These are phyloP conservation scores for Umbilicaria muhlenbergii DNA, from an alignment of 495 filamentous ascomycete genomes.

Conservation along the genomic window DNA sequence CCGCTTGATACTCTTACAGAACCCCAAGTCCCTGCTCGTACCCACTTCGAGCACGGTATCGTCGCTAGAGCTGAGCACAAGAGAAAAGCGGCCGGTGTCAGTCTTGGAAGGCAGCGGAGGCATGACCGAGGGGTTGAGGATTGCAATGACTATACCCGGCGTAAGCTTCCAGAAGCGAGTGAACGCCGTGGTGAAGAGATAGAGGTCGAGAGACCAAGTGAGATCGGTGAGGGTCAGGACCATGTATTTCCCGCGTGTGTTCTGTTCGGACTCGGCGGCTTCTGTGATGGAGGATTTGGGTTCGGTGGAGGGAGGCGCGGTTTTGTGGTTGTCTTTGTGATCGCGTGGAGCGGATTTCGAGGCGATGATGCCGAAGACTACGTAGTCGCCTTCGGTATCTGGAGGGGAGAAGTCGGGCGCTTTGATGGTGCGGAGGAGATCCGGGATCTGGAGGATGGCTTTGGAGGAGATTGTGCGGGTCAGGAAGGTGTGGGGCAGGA, in stretches of 20 bases:
- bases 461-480: constrained; percentile 56
- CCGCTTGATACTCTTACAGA: constrained; percentile 69
- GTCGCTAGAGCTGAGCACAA: constrained; percentile 65
- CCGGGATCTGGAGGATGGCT: constrained; percentile 61
- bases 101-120: constrained; percentile 57
- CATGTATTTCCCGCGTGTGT: constrained; percentile 72
- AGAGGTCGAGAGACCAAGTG: constrained; percentile 81
- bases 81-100: constrained; percentile 67
- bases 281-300: constrained; percentile 15
- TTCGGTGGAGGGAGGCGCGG: constrained; percentile 19
- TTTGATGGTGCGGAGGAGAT: constrained; percentile 67
- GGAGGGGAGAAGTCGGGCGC: constrained; percentile 74
- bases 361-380: constrained; percentile 75
- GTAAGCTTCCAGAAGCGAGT: constrained; percentile 80
- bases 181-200: constrained; percentile 82
- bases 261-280: constrained; percentile 37
- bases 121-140: constrained; percentile 87
- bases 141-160: constrained; percentile 72
- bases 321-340: constrained; percentile 39
- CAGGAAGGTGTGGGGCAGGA: constrained; percentile 68
- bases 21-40: constrained; percentile 68
- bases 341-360: constrained; percentile 68
- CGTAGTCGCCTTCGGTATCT: constrained; percentile 74
- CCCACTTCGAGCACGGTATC: constrained; percentile 89
- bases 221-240: constrained; percentile 74